phyloP scores from a whole-genome alignment of 768 basidiomycete species.

The Amanita pseudoporphyria region DNA sequence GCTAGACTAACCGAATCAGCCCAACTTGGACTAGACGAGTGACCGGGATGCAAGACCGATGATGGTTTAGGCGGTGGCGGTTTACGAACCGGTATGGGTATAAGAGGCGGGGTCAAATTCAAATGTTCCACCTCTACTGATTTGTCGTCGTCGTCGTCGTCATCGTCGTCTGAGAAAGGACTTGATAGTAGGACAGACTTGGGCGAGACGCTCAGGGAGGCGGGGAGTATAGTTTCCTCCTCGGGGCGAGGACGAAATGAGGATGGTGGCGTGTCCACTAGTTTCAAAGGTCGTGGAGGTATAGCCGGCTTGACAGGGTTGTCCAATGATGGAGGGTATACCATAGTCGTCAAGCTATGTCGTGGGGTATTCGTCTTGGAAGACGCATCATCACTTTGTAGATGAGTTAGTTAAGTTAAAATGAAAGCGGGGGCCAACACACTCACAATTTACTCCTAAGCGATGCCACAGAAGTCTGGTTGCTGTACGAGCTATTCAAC shows the following conservation, averaged over 20 bases:
- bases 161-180: conserved; percentile 14
- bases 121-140: conserved; percentile 8
- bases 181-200: conserved; percentile 5
- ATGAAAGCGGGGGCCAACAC: background rate
- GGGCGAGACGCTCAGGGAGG: conserved; percentile 8
- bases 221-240: background rate
- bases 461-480: conserved; percentile 25
- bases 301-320: conserved; percentile 16
- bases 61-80: background rate
- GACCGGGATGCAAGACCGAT: conserved; percentile 18
- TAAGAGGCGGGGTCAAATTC: conserved; percentile 9
- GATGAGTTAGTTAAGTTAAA: no score
- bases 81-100: conserved; percentile 16
- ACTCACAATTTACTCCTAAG: conserved; percentile 44
- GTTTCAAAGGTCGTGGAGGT: conserved; percentile 15
- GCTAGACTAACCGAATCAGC: conserved; percentile 18
- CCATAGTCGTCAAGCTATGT: conserved; percentile 3
- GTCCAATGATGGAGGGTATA: conserved; percentile 10
- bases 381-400: conserved; percentile 8
- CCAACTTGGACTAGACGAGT: conserved; percentile 31
- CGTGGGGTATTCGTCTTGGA: conserved; percentile 10
- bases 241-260: conserved; percentile 2
- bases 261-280: conserved; percentile 8
- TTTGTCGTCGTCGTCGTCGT: no score
- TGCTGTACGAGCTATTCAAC: background rate